phyloP scores from a whole-genome alignment of 2,329 filamentous ascomycete genomes.

The Colletotrichum trifolii region DNA sequence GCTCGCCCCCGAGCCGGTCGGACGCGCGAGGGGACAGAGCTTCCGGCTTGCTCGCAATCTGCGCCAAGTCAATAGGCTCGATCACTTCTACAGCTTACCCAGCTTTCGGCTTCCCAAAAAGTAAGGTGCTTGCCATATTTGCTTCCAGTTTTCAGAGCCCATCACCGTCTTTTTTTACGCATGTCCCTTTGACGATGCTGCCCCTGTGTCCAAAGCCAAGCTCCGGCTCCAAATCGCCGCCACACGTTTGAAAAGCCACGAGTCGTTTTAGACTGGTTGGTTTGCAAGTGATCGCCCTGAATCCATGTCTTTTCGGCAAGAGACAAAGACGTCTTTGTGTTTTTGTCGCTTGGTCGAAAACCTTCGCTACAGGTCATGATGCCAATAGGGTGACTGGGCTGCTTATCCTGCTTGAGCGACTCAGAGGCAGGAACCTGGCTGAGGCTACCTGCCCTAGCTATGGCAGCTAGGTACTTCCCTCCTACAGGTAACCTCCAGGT shows the following conservation, averaged over 20 bases:
- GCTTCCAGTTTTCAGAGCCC: not conserved
- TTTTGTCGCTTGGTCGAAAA: not conserved
- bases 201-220: slow-evolving; percentile 12
- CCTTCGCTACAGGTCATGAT: not conserved
- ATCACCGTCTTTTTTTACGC: not conserved
- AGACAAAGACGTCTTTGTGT: slow-evolving; percentile 8
- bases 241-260: not conserved
- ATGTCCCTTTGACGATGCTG: not conserved
- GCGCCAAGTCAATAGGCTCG: slow-evolving; percentile 10
- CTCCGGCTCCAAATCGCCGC: slow-evolving; percentile 13
- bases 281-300: slow-evolving; percentile 1
- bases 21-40: not conserved
- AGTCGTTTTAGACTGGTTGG: slow-evolving; percentile 15
- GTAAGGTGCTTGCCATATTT: not conserved
- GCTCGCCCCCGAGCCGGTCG: not conserved
- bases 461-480: not conserved
- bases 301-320: slow-evolving; percentile 1
- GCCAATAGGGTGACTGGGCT: no score
- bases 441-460: no score
- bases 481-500: no score
- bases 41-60: slow-evolving; percentile 6
- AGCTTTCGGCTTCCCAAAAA: not conserved
- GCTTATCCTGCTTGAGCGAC: no score
- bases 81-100: not conserved
- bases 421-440: no score